These are phyloP conservation scores for Paraphaeosphaeria minitans DNA, from an alignment of 2,329 filamentous ascomycete species.

Conservation along the genomic window DNA sequence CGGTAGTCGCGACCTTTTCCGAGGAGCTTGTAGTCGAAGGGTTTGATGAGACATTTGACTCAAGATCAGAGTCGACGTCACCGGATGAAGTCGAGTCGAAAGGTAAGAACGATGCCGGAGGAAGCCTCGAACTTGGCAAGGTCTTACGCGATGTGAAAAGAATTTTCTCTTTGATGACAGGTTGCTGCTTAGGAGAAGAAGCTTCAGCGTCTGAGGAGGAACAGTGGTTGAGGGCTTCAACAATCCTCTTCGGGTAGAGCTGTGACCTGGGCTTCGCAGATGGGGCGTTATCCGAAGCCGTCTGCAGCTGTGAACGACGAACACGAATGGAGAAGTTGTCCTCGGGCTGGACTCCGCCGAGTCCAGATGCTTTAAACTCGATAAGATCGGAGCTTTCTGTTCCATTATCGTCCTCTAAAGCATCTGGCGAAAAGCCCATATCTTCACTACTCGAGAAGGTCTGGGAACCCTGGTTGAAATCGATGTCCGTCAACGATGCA, in stretches of 20 bases:
- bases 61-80: conserved; percentile 43
- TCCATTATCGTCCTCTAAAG: conserved; percentile 32
- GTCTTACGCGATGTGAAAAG: conserved; percentile 71
- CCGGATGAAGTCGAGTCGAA: conserved; percentile 44
- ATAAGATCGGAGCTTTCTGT: conserved; percentile 35
- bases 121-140: conserved; percentile 52
- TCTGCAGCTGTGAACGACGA: conserved; percentile 34
- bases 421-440: conserved; percentile 44
- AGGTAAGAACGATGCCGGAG: conserved; percentile 52
- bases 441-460: conserved; percentile 34
- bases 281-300: conserved; percentile 4
- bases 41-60: conserved; percentile 45
- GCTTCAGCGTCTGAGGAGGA: conserved; percentile 13
- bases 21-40: conserved; percentile 25
- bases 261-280: conserved; percentile 17
- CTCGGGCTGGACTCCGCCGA: conserved; percentile 65
- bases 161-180: conserved; percentile 67
- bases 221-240: conserved; percentile 36
- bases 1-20: conserved; percentile 25
- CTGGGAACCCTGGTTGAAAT: conserved; percentile 38
- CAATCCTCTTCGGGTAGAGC: conserved; percentile 39
- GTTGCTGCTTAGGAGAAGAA: conserved; percentile 16
- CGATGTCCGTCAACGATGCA: conserved; percentile 23
- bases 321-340: conserved; percentile 62
- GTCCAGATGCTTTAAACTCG: conserved; percentile 57